Evolutionary conservation across 2,329 filamentous ascomycete genomes (phyloP), one percentile per base, ranked within the genome.

Genomic region (Chaetothyriales sp.): DNA sequence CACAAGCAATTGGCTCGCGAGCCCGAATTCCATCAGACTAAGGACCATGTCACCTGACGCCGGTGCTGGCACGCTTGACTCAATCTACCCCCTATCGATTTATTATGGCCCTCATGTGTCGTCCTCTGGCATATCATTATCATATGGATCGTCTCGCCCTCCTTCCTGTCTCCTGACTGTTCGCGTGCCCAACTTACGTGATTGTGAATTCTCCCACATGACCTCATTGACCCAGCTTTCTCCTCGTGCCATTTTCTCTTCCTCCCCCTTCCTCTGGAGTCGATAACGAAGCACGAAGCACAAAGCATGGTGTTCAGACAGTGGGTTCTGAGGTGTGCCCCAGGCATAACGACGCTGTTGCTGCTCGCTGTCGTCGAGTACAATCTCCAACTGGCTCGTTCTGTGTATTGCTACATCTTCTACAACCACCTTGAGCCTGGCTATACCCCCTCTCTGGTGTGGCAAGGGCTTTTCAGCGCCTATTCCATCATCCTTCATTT

Each of bases 401-500:
- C 43, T 10, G 22, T 26, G 4, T 45, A 45, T n/a, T 26, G 18
- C 43, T 45, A 45, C n/a, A 10, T 45, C 18, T n/a, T 20, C n/a
- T 26, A 45, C 43, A 45, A 45, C 9, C n/a, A 45, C 19, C 43
- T 26, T 9, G 19, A 45, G 15, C 43, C 19, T 2, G 19, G 19
- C 18, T 45, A 20, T 20, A 20, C 22, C 10, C 19, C 18, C 5
- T 26, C 43, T 12, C 12, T 45, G 10, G 43, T 45, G 8, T 58
- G 62, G 1, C 63, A 64, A 51, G 47, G 50, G 3, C 43, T 78
- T 26, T 83, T 81, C 60, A 73, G 79, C 47, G 79, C 78, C 60
- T 86, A 84, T 65, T 79, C 76, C 49, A 68, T 84, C 18, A 62
- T 82, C 32, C 75, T 84, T 51, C 82, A 86, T 63, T 51, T 79